A percentile compares a stretch with the other conserved stretches of the same genome.
Conservation (phyloP, 768 basidiomycete genomes). For the Mycena rebaudengoi region DNA sequence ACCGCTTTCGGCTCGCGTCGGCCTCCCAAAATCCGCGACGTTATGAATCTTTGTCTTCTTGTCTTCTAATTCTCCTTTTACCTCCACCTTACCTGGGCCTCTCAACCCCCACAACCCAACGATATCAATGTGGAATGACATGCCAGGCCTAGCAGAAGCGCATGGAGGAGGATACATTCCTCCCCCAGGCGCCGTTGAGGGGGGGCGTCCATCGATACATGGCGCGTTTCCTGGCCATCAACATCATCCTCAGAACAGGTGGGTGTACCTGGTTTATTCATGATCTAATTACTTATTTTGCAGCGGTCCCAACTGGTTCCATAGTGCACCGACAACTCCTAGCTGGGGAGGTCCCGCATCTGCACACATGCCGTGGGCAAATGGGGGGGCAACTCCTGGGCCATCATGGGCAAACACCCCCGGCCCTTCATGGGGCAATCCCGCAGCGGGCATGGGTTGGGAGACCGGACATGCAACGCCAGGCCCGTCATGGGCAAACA, state of each 20-base stretch:
- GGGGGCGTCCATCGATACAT: slow-evolving; percentile 7
- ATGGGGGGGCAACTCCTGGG: not conserved
- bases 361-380: not conserved
- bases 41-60: not conserved
- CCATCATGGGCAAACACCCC: slow-evolving; percentile 3
- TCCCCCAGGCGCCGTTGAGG: slow-evolving; percentile 5
- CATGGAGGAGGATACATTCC: not conserved
- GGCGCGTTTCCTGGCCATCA: slow-evolving; percentile 9
- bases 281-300: not conserved
- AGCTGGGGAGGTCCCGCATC: no score
- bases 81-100: not conserved
- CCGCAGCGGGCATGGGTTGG: no score
- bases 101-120: not conserved
- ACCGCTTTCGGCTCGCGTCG: not conserved
- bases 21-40: not conserved
- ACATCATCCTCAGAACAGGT: not conserved
- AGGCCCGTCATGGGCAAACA: slow-evolving; percentile 1
- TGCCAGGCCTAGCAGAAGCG: slow-evolving; percentile 1
- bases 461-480: not conserved
- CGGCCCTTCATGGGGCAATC: no score
- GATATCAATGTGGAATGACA: not conserved
- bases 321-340: no score
- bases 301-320: not conserved
- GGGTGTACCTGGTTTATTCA: not conserved
- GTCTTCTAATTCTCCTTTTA: not conserved